phyloP scores from a whole-genome alignment of 73 alveolate genomes.

The Tetrahymena elliotti region DNA sequence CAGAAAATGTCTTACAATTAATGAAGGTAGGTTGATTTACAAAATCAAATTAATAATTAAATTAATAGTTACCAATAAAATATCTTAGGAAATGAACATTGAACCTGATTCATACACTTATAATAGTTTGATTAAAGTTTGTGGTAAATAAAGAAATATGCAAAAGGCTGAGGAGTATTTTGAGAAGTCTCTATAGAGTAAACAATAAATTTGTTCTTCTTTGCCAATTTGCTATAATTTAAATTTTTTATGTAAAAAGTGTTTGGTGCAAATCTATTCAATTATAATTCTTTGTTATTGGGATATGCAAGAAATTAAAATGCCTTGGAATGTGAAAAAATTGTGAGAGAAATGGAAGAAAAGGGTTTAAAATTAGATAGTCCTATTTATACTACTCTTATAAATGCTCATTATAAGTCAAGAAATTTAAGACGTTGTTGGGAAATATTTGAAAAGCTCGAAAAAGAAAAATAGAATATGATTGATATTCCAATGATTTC shows the following conservation, averaged over 20 bases:
- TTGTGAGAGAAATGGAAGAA: constrained; percentile 49
- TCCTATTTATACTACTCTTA: constrained; percentile 61
- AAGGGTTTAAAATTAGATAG: constrained; percentile 53
- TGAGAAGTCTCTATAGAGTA: background rate
- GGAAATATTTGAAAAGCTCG: constrained; percentile 52
- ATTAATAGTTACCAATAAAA: background rate
- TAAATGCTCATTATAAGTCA: constrained; percentile 49
- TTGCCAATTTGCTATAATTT: background rate
- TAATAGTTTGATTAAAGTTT: background rate
- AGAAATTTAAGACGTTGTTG: constrained; percentile 50
- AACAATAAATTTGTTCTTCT: background rate
- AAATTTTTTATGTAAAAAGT: background rate
- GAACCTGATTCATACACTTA: background rate
- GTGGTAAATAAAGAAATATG: constrained; percentile 8
- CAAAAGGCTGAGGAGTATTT: constrained; percentile 5
- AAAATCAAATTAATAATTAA: too few species aligned
- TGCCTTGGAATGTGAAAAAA: constrained; percentile 49
- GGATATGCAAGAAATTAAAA: constrained; percentile 50
- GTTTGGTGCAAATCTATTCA: constrained; percentile 7
- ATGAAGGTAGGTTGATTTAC: background rate
- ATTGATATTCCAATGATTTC: constrained; percentile 40
- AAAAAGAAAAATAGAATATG: background rate
- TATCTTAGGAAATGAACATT: background rate
- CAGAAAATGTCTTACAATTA: background rate
- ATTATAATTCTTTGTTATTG: constrained; percentile 45